phyloP scores from a whole-genome alignment of 345 rosid species.

The Gossypium raimondii region DNA sequence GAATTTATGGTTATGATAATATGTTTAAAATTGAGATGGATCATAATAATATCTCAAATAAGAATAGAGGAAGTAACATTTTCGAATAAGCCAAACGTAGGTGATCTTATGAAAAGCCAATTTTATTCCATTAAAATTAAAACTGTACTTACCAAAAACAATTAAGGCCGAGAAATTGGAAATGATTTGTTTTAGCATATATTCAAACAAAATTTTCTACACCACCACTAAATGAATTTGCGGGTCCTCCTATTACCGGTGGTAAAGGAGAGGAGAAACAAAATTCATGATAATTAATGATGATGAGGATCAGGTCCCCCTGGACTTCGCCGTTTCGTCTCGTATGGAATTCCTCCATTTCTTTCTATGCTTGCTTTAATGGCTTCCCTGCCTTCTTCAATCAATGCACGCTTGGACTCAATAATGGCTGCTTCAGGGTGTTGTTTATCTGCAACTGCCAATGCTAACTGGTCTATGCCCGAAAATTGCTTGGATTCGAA shows the following conservation, averaged over 20 bases:
- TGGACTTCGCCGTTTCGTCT: constrained; percentile 47
- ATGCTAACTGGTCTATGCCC: not conserved
- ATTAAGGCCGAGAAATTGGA: too few species aligned
- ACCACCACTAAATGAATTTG: too few species aligned
- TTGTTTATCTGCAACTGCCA: not conserved
- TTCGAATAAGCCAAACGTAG: constrained; percentile 76
- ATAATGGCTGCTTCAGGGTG: not conserved
- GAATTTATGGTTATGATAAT: too few species aligned
- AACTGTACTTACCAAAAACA: too few species aligned
- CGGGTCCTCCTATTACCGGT: too few species aligned
- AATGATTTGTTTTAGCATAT: too few species aligned
- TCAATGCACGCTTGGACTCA: constrained; percentile 24
- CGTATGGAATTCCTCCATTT: constrained; percentile 32
- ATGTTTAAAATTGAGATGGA: constrained; percentile 40
- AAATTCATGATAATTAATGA: constrained; percentile 26
- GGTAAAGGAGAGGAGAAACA: not conserved
- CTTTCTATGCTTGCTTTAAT: constrained; percentile 39
- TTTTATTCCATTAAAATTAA: constrained; percentile 15
- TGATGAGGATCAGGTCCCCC: constrained; percentile 33
- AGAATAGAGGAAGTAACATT: constrained; percentile 71
- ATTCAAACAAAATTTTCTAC: too few species aligned
- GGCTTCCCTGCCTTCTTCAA: constrained; percentile 39
- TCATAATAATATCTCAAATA: constrained; percentile 61
- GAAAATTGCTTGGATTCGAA: not conserved
- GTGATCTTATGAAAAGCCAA: constrained; percentile 70